These are phyloP conservation scores for Lentinus tigrinus DNA, from an alignment of 768 basidiomycete species.

Conservation along the genomic window DNA sequence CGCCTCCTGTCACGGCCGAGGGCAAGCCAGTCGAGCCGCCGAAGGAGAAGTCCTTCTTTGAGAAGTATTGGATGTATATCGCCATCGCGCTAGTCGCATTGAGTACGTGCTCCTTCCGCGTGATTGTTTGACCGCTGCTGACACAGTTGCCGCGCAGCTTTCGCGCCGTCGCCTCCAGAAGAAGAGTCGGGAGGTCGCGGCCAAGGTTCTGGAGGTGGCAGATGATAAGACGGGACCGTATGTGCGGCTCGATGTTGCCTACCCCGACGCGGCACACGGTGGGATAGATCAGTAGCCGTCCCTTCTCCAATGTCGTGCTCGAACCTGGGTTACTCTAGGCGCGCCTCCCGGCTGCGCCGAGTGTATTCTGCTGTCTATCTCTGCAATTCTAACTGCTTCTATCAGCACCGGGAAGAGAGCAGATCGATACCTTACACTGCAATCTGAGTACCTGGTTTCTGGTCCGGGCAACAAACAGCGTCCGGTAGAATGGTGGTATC, in stretches of 20 bases:
- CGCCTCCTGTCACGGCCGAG: slow-evolving; percentile 64
- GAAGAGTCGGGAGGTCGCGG: slow-evolving; percentile 16
- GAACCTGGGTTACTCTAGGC: background rate
- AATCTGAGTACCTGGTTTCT: too few species aligned
- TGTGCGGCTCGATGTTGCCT: background rate
- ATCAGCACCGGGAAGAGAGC: too few species aligned
- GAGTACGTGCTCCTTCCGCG: slow-evolving; percentile 30
- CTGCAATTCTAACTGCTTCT: background rate
- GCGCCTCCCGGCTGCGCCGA: background rate
- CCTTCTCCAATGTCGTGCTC: background rate
- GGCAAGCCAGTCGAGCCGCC: slow-evolving; percentile 60
- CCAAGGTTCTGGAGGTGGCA: slow-evolving; percentile 9
- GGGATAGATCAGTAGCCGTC: background rate
- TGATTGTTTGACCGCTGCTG: background rate
- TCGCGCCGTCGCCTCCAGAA: slow-evolving; percentile 14
- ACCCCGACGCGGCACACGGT: background rate
- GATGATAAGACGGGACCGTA: slow-evolving; percentile 1
- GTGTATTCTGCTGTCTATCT: background rate
- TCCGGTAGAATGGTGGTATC: background rate
- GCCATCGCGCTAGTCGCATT: slow-evolving; percentile 59
- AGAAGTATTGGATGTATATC: slow-evolving; percentile 92
- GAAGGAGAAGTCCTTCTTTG: slow-evolving; percentile 76
- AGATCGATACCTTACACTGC: too few species aligned
- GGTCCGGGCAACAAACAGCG: background rate
- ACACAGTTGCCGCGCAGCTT: background rate